Percentiles rank a stretch among this genome's conserved stretches.
Conservation (phyloP, 1,284 basidiomycete species). For the Pseudozyma sp. region DNA sequence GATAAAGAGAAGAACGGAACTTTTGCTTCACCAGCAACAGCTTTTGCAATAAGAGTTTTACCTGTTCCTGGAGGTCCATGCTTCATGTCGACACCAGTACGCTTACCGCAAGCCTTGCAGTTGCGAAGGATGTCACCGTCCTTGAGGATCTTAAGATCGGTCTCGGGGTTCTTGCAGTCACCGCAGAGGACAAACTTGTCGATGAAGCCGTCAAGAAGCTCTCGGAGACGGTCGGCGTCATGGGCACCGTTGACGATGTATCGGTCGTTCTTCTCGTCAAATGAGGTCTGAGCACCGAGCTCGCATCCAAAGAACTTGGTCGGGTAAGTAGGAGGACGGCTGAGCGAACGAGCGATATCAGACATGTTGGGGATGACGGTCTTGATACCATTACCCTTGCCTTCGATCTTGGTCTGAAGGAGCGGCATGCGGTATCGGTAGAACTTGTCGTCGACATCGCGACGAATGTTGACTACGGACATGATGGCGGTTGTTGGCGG, state of each 20-base stretch:
- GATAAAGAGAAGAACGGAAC: no score
- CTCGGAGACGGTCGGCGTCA: constrained; percentile 88
- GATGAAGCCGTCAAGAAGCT: constrained; percentile 96
- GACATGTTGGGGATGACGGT: constrained; percentile 87
- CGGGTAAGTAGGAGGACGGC: constrained; percentile 92
- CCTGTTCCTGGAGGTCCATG: no score
- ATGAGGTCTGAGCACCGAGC: constrained; percentile 95
- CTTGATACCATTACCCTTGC: constrained; percentile 99
- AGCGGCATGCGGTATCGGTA: constrained; percentile 84
- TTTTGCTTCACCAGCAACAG: no score
- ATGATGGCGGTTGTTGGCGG: constrained; percentile 45
- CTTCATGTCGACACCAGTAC: constrained; percentile 92
- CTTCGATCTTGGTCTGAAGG: constrained; percentile 95
- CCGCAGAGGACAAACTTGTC: constrained; percentile 95
- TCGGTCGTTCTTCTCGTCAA: constrained; percentile 94
- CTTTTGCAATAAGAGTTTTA: no score
- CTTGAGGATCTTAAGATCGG: constrained; percentile 91
- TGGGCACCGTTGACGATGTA: constrained; percentile 99
- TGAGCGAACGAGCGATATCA: constrained; percentile 94
- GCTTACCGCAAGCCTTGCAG: constrained; percentile 97
- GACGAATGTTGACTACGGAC: constrained; percentile 93
- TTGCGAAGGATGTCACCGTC: constrained; percentile 88
- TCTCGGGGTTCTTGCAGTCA: constrained; percentile 99
- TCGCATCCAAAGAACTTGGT: constrained; percentile 99
- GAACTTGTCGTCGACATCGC: constrained; percentile 87